phyloP scores from a whole-genome alignment of 1,284 basidiomycete species.

The Hymenochaete sp. region DNA sequence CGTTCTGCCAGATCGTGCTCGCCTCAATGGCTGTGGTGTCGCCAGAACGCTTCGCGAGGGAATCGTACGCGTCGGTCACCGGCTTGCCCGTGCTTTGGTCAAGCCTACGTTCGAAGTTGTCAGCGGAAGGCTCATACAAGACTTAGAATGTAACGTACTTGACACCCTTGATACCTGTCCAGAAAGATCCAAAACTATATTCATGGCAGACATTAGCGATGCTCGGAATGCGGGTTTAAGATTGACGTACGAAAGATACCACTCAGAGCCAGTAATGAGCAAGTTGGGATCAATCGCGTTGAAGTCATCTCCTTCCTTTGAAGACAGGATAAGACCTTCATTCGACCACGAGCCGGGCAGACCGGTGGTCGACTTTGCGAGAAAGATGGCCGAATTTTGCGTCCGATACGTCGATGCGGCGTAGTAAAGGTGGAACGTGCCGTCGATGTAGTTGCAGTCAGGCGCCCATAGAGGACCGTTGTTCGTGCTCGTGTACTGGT shows the following conservation, averaged over 20 bases:
- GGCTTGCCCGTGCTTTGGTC: too few relatives aligned
- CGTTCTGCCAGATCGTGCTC: conserved; percentile 34
- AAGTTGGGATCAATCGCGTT: too few relatives aligned
- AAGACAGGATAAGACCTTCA: conserved; percentile 41
- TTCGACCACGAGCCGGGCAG: conserved; percentile 32
- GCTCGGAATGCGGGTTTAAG: conserved; percentile 35
- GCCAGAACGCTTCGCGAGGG: conserved; percentile 19
- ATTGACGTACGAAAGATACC: too few relatives aligned
- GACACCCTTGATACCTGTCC: conserved; percentile 19
- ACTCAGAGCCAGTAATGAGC: too few relatives aligned
- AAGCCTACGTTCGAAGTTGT: background rate
- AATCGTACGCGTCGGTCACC: too few relatives aligned
- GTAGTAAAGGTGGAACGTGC: conserved; percentile 40
- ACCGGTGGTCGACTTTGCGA: conserved; percentile 29
- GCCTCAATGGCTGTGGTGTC: conserved; percentile 19
- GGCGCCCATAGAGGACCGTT: conserved; percentile 49
- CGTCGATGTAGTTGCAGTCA: conserved; percentile 39
- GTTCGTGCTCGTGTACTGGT: conserved; percentile 37
- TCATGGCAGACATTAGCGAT: background rate
- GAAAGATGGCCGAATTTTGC: conserved; percentile 24
- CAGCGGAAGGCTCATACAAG: background rate
- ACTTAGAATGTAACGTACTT: conserved; percentile 1
- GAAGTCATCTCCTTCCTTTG: conserved; percentile 33
- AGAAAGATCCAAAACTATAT: conserved; percentile 18
- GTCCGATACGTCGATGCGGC: too few relatives aligned